Percentiles rank a stretch among this genome's conserved stretches.
These are phyloP conservation scores for Boletus sp. DNA, from an alignment of 1,284 basidiomycete species.

Conservation along the genomic window DNA sequence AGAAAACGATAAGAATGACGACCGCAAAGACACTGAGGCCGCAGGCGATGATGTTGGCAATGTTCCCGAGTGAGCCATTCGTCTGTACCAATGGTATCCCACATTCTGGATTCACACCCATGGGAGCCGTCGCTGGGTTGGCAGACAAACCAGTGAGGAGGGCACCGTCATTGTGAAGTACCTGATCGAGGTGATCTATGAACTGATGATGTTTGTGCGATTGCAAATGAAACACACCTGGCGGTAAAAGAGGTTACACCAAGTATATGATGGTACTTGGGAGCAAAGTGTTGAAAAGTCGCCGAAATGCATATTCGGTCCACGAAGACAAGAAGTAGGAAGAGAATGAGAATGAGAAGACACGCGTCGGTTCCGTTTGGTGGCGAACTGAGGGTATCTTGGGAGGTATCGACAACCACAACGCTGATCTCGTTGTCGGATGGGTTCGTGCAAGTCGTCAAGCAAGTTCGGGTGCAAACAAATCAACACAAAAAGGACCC, in stretches of 20 bases:
- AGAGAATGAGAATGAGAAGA: neutral
- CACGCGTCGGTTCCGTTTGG: slow-evolving; percentile 5
- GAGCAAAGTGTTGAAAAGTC: slow-evolving; percentile 57
- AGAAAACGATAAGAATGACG: slow-evolving; percentile 44
- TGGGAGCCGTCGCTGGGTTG: slow-evolving; percentile 44
- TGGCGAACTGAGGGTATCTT: slow-evolving; percentile 14
- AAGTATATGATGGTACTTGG: slow-evolving; percentile 58
- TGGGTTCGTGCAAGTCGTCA: slow-evolving; percentile 28
- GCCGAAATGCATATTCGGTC: slow-evolving; percentile 51
- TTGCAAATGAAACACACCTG: slow-evolving; percentile 39
- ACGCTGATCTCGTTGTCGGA: slow-evolving; percentile 20
- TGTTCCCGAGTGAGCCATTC: slow-evolving; percentile 59
- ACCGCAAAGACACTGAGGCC: slow-evolving; percentile 54
- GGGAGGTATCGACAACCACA: slow-evolving; percentile 20
- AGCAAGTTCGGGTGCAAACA: slow-evolving; percentile 28
- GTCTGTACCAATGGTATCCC: slow-evolving; percentile 47
- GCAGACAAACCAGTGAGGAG: slow-evolving; percentile 40
- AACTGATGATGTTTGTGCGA: neutral
- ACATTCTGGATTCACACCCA: slow-evolving; percentile 56
- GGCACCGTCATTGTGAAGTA: slow-evolving; percentile 35
- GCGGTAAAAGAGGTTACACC: slow-evolving; percentile 70
- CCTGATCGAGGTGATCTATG: slow-evolving; percentile 16
- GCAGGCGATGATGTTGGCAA: slow-evolving; percentile 70
- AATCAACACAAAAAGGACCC: slow-evolving; percentile 29
- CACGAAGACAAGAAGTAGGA: neutral